Base-by-base conservation (phyloP, 176 grass and related monocot species). In the Paspalum notatum region DNA sequence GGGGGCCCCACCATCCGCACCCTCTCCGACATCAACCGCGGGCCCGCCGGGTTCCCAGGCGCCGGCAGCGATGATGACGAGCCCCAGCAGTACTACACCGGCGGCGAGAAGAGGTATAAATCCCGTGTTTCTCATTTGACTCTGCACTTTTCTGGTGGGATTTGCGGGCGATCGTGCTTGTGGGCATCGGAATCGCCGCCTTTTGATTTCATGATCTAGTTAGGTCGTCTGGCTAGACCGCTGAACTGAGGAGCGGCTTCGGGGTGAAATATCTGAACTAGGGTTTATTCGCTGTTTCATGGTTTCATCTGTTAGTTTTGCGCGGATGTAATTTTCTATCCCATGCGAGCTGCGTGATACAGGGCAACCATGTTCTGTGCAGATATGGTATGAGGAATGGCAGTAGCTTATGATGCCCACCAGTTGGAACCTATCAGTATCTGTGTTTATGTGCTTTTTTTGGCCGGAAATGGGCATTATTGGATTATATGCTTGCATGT, bases 21-120 rank as follows among this genome's bases (percentile, higher is more conserved):
- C 32, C 90, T 98, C 11, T 71, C 92, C 15, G 92, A 98, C 93
- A 85, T 98, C 71, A 93, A 88, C 78, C 84, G 96, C 61, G 84
- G 79, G 0, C 72, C 96, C 52, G 45, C 78, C 61, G 84, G 90
- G 1, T 79, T 89, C 80, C 74, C 87, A 2, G 83, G 84, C 37
- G 74, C 25, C 53, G 82, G 85, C 74, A 89, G 89, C 75, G 94
- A 97, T 62, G 87, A 84, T 62, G 90, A 98, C 50, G 85, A 82
- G 57, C 96, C 92, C 49, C 92, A 95, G 90, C 90, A 99, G 90
- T 99, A 99, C 76, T 99, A 99, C 75, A 99, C 92, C 66, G 92
- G 96, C 40, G 92, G 96, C 62, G 96, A 95, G 90, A 99, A 99
- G 78, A 99, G 96, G 96, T 93, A 17, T 53, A 41, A 47, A 71